These are phyloP conservation scores for Aureobasidium sp. DNA, from an alignment of 2,329 filamentous ascomycete genomes.

Conservation along the genomic window DNA sequence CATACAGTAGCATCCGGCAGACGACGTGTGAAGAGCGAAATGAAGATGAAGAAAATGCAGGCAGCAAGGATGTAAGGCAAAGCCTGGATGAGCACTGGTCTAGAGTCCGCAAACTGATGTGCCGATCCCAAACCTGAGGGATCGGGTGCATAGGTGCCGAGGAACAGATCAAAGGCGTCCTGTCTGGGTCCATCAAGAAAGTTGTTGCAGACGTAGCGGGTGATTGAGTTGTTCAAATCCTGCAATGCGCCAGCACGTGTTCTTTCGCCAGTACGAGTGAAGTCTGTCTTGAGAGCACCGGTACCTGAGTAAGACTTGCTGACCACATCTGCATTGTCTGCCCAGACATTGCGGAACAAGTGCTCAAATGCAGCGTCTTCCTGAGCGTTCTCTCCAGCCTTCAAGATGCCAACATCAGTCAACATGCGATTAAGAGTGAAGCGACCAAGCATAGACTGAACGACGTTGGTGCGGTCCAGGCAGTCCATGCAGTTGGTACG, in stretches of 20 bases:
- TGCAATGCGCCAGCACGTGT: slow-evolving; percentile 79
- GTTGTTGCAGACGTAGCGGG: slow-evolving; percentile 87
- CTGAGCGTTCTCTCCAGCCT: slow-evolving; percentile 66
- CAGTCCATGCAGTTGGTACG: slow-evolving; percentile 99
- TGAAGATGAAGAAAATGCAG: slow-evolving; percentile 71
- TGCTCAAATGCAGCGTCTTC: slow-evolving; percentile 77
- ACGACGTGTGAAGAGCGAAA: slow-evolving; percentile 64
- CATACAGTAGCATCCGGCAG: slow-evolving; percentile 67
- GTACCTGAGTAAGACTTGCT: slow-evolving; percentile 91
- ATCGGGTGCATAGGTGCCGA: slow-evolving; percentile 74
- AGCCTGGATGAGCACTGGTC: slow-evolving; percentile 84
- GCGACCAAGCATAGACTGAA: slow-evolving; percentile 92
- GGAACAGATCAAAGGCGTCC: slow-evolving; percentile 90
- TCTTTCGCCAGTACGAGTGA: slow-evolving; percentile 84
- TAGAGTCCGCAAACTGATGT: slow-evolving; percentile 71
- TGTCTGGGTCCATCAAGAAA: slow-evolving; percentile 89
- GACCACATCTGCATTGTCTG: slow-evolving; percentile 94
- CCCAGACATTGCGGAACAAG: slow-evolving; percentile 95
- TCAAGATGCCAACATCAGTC: slow-evolving; percentile 70
- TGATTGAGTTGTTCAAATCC: slow-evolving; percentile 80
- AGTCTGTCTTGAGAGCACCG: slow-evolving; percentile 94
- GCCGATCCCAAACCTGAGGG: slow-evolving; percentile 61
- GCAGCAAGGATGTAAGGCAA: slow-evolving; percentile 85
- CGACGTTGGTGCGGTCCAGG: slow-evolving; percentile 92
- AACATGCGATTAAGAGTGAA: slow-evolving; percentile 85